These are phyloP conservation scores for Ceratobasidium sp. DNA, from an alignment of 1,284 basidiomycete genomes.

Conservation along the genomic window DNA sequence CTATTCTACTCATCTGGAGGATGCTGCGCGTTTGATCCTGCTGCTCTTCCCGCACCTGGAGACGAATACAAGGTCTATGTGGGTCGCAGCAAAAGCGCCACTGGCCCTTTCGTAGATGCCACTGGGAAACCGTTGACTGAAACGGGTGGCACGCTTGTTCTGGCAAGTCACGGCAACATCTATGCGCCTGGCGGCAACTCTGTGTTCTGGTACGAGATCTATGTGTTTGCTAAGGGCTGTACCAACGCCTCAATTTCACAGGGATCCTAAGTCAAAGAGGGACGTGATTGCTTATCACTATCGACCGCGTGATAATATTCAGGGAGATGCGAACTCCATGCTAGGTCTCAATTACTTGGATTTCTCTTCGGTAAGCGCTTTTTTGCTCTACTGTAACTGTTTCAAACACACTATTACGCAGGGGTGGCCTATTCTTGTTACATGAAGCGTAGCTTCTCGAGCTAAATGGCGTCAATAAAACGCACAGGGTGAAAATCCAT, in stretches of 20 bases:
- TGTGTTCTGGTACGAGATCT: constrained; percentile 34
- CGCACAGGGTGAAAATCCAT: no score
- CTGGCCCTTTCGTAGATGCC: constrained; percentile 56
- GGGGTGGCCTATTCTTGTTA: no score
- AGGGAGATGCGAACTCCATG: constrained; percentile 47
- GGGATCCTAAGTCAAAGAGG: constrained; percentile 47
- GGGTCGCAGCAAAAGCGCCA: constrained; percentile 55
- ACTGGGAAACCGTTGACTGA: constrained; percentile 53
- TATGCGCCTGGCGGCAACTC: constrained; percentile 57
- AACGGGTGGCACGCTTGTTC: constrained; percentile 57
- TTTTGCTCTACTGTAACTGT: neutral
- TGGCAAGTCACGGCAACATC: constrained; percentile 58
- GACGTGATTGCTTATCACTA: constrained; percentile 48
- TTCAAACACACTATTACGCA: no score
- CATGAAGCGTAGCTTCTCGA: neutral
- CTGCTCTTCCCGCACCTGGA: constrained; percentile 53
- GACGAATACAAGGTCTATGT: constrained; percentile 56
- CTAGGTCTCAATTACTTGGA: constrained; percentile 46
- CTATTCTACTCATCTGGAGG: constrained; percentile 46
- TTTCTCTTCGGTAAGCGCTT: constrained; percentile 43
- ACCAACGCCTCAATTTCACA: neutral
- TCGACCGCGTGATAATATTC: constrained; percentile 45
- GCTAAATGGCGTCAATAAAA: no score
- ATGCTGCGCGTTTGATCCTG: constrained; percentile 46
- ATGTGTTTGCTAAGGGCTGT: neutral